A percentile compares a stretch with the other conserved stretches of the same genome.
phyloP scores from a whole-genome alignment of 495 filamentous ascomycete genomes.

The Ramalina intermedia region DNA sequence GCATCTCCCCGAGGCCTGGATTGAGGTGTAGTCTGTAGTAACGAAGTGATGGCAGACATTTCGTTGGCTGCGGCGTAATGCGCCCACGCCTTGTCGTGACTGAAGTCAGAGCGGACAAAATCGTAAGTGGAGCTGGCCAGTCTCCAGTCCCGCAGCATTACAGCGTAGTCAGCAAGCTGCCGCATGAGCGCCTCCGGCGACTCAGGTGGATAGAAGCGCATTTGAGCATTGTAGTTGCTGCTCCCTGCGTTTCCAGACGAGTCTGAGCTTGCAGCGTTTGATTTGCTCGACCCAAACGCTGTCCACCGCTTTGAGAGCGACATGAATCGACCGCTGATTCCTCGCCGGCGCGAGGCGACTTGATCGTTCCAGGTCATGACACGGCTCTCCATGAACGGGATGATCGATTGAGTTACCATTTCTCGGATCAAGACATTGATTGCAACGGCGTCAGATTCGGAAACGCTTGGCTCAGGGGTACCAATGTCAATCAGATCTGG shows the following conservation, averaged over 20 bases:
- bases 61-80: slow-evolving; percentile 88
- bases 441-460: slow-evolving; percentile 79
- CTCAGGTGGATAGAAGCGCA: slow-evolving; percentile 73
- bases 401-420: slow-evolving; percentile 79
- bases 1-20: slow-evolving; percentile 63
- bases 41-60: slow-evolving; percentile 72
- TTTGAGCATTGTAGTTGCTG: slow-evolving; percentile 60
- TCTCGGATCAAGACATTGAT: slow-evolving; percentile 81
- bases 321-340: slow-evolving; percentile 77
- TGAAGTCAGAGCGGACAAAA: slow-evolving; percentile 70
- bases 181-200: slow-evolving; percentile 79
- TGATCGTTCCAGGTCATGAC: slow-evolving; percentile 93
- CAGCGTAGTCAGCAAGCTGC: slow-evolving; percentile 85
- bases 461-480: slow-evolving; percentile 61
- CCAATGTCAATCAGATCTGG: slow-evolving; percentile 42
- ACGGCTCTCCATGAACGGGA: slow-evolving; percentile 89
- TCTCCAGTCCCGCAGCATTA: slow-evolving; percentile 92
- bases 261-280: slow-evolving; percentile 20
- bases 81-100: slow-evolving; percentile 90
- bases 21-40: slow-evolving; percentile 48
- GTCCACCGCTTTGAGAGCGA: slow-evolving; percentile 80
- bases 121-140: slow-evolving; percentile 86
- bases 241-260: slow-evolving; percentile 28
- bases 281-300: slow-evolving; percentile 51
- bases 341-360: slow-evolving; percentile 76